Evolutionary conservation across 2,329 filamentous ascomycete species (phyloP).

Genomic region (Colletotrichum caudatum): DNA sequence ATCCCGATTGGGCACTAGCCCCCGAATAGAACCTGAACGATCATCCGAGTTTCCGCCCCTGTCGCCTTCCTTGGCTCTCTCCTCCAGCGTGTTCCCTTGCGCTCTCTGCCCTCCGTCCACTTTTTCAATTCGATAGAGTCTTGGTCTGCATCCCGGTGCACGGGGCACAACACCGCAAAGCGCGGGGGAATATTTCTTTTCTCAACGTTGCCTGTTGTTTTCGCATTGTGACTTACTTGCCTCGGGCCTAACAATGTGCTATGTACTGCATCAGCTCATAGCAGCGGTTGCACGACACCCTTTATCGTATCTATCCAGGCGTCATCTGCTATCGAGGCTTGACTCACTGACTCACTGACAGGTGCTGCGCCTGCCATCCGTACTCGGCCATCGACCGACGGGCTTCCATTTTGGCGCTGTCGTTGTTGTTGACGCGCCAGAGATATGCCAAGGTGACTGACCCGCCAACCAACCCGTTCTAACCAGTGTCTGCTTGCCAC

Average conservation of each 20-base stretch:
- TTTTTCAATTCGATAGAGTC: constrained; percentile 40
- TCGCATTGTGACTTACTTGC: not conserved
- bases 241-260: not conserved
- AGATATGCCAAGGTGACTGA: not conserved
- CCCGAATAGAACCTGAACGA: not conserved
- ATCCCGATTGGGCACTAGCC: not conserved
- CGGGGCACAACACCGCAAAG: constrained; percentile 4
- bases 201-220: constrained; percentile 11
- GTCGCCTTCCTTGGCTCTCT: not conserved
- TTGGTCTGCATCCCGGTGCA: constrained; percentile 26
- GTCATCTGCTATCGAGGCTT: not conserved
- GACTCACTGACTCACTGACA: constrained; percentile 4
- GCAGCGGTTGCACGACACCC: not conserved
- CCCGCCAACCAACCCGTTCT: not conserved
- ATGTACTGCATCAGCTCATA: not conserved
- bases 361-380: constrained; percentile 11
- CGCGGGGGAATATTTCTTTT: not conserved
- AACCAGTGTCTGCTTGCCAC: not conserved
- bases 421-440: not conserved
- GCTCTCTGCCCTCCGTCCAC: constrained; percentile 10
- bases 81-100: not conserved
- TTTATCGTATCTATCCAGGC: not conserved
- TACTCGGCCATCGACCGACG: not conserved
- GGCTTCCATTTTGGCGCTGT: not conserved
- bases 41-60: constrained; percentile 10